Evolutionary conservation across 805 yeast species (phyloP).

Genomic region (Candida morakotiae): DNA sequence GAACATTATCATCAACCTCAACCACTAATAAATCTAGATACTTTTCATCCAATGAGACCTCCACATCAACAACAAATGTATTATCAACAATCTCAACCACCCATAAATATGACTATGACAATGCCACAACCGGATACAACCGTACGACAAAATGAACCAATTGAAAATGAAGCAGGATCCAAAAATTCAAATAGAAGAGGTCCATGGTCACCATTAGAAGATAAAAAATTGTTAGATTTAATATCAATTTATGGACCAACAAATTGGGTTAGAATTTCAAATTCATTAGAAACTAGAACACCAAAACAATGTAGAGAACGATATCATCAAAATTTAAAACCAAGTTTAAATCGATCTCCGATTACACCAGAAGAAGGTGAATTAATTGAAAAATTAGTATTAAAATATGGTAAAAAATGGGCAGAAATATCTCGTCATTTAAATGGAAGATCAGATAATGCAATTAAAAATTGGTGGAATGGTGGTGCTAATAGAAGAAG

Average conservation of each 20-base stretch:
- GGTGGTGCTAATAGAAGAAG: constrained; percentile 87
- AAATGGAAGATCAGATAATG: constrained; percentile 85
- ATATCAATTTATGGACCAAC: constrained; percentile 72
- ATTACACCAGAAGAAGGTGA: constrained; percentile 82
- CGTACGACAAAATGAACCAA: background rate
- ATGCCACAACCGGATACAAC: background rate
- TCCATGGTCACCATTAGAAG: constrained; percentile 90
- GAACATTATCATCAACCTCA: background rate
- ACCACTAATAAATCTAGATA: background rate
- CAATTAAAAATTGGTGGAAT: constrained; percentile 95
- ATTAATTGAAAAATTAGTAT: constrained; percentile 74
- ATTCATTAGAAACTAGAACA: constrained; percentile 67
- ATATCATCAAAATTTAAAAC: constrained; percentile 87
- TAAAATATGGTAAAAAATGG: constrained; percentile 83
- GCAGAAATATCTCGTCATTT: constrained; percentile 88
- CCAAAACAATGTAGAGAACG: constrained; percentile 92
- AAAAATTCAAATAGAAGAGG: constrained; percentile 48
- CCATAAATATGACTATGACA: constrained; percentile 4
- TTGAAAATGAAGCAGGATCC: too few relatives aligned
- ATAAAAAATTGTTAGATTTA: constrained; percentile 63
- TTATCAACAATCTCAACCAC: constrained; percentile 2
- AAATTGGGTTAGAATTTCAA: constrained; percentile 86
- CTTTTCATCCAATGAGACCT: constrained; percentile 6
- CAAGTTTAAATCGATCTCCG: constrained; percentile 75
- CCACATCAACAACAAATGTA: background rate